Evolutionary conservation across 306 rosid genomes (phyloP), one percentile per base, ranked within the genome.

Genomic region (Carpinus fangiana): DNA sequence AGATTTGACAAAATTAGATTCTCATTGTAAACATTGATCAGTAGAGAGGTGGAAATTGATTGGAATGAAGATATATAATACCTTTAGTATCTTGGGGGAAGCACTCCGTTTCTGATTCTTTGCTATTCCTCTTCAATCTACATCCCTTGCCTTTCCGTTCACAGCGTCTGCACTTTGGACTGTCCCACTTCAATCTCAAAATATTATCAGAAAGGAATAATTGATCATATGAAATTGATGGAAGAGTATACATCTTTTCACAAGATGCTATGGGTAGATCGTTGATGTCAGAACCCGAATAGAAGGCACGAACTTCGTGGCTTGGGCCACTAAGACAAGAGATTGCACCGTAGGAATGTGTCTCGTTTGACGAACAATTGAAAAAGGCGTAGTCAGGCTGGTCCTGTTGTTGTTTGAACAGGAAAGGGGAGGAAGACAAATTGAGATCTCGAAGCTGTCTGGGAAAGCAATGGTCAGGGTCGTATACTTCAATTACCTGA

Each of bases 121-220:
- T 10, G 66, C 23, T 17, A 17, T 13, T 18, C 14, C 59, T 78
- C 66, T 83, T 72, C 76, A 80, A 67, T 7, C 74, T 38, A 75
- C 88, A 83, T 12, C 0, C 56, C 2, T 13, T 61, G 21, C 87
- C 78, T 36, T 56, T 31, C 62, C 71, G 73, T 76, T 80, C 74
- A 10, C 23, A 21, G 23, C 2, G 12, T 55, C 4, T 9, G 13
- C 9, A 5, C 12, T 47, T 2, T 5, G 51, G 10, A 2, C 2
- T 1, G 51, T 9, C 8, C 51, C 51, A 47, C 10, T 47, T 8
- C 51, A 47, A 47, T 47, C 8, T 9, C 51, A 47, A 9, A 47
- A 2, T 47, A 8, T 47, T 47, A 11, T 47, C 48, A 45, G 7
- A n/a, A n/a, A n/a, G n/a, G 7, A 38, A 38, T 5, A 38, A 4